These are phyloP conservation scores for Ophiostoma ips DNA, from an alignment of 2,329 filamentous ascomycete species.

Conservation along the genomic window DNA sequence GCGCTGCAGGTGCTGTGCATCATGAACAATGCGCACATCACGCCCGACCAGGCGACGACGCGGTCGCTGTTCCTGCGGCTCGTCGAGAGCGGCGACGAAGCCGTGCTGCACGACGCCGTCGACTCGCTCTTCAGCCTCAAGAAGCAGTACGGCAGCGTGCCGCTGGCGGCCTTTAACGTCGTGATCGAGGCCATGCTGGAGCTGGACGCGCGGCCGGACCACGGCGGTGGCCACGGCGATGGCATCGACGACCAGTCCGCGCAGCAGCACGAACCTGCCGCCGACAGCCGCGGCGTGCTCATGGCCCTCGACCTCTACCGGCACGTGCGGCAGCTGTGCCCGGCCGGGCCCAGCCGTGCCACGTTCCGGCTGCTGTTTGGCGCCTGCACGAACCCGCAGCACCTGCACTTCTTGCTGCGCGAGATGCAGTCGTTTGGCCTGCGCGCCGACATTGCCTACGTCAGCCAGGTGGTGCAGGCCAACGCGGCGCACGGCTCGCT, in stretches of 20 bases:
- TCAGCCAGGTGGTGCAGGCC: constrained; percentile 22
- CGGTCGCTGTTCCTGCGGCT: constrained; percentile 38
- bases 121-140: constrained; percentile 40
- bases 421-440: constrained; percentile 26
- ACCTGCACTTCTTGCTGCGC: constrained; percentile 21
- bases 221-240: not conserved
- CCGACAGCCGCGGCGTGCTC: constrained; percentile 1
- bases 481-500: constrained; percentile 21
- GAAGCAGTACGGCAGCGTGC: constrained; percentile 19
- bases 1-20: constrained; percentile 59
- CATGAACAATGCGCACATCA: constrained; percentile 52
- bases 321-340: constrained; percentile 23
- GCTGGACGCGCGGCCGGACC: not conserved
- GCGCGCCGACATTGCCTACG: constrained; percentile 17
- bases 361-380: constrained; percentile 24
- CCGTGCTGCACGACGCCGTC: constrained; percentile 24
- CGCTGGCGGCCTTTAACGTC: constrained; percentile 27
- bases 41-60: constrained; percentile 45
- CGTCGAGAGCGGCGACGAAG: not conserved
- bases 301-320: constrained; percentile 24
- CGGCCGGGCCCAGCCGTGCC: constrained; percentile 20
- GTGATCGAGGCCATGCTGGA: constrained; percentile 24
- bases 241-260: not conserved
- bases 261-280: not conserved
- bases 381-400: constrained; percentile 16